A percentile compares a stretch with the other conserved stretches of the same genome.
Evolutionary conservation across 345 rosid genomes (phyloP).

Genomic region (Cardiospermum halicacabum): DNA sequence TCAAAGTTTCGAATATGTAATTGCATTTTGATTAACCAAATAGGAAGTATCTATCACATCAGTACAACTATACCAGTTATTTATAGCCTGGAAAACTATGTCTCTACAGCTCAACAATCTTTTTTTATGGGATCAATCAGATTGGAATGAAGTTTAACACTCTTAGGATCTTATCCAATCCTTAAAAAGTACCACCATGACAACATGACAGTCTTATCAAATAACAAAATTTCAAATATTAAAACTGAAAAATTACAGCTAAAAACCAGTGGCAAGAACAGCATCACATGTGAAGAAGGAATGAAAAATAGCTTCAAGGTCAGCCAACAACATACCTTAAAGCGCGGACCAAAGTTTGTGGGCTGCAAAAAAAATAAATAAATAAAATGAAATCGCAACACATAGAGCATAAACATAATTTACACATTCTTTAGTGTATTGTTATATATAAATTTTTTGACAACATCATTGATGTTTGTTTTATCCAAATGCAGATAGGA

Average conservation of each 20-base stretch:
- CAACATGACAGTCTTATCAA: neutral
- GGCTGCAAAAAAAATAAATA: conserved; percentile 56
- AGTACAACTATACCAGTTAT: neutral
- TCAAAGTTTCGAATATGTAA: neutral
- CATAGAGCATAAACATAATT: conserved; percentile 2
- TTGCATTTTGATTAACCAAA: neutral
- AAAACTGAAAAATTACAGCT: neutral
- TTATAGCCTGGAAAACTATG: neutral
- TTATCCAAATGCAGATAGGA: neutral
- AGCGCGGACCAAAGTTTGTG: conserved; percentile 97
- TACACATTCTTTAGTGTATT: neutral
- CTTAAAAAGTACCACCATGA: neutral
- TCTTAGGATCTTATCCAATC: neutral
- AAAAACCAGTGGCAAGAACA: neutral
- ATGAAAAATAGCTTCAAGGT: neutral
- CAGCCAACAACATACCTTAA: conserved; percentile 56
- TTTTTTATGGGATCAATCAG: neutral
- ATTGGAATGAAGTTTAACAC: neutral
- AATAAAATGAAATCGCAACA: conserved; percentile 13
- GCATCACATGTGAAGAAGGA: neutral
- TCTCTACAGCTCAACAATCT: neutral
- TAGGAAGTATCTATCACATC: neutral
- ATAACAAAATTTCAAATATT: neutral
- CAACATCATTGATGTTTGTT: neutral
- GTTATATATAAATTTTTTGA: neutral